A percentile compares a stretch with the other conserved stretches of the same genome.
These are phyloP conservation scores for Cutaneotrichosporon cavernicola DNA, from an alignment of 1,284 basidiomycete genomes.

Conservation along the genomic window DNA sequence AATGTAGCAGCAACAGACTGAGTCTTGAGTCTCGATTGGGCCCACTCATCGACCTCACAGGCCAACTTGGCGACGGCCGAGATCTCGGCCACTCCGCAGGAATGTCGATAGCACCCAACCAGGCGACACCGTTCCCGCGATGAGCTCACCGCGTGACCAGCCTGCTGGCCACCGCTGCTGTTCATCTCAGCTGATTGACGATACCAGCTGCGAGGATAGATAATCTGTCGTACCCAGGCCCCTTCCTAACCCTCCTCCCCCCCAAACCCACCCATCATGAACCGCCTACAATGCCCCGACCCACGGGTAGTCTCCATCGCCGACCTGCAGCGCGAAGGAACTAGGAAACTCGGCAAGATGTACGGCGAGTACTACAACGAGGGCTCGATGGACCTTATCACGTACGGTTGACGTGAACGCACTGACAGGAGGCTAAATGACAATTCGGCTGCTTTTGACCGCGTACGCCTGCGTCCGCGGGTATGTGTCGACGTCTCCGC, in stretches of 20 bases:
- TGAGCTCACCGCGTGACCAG: background rate
- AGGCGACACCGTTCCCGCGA: background rate
- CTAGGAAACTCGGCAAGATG: constrained; percentile 20
- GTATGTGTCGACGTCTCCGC: constrained; percentile 33
- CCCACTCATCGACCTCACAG: background rate
- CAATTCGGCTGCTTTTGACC: constrained; percentile 34
- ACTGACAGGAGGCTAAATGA: constrained; percentile 20
- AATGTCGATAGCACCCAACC: background rate
- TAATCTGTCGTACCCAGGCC: background rate
- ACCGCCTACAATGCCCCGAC: constrained; percentile 16
- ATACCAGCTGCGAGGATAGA: background rate
- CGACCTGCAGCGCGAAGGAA: constrained; percentile 27
- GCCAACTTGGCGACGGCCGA: background rate
- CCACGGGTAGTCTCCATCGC: constrained; percentile 20
- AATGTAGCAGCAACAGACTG: no score
- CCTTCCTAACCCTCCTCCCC: no score
- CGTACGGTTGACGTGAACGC: constrained; percentile 2
- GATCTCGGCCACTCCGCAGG: background rate
- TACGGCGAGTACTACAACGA: constrained; percentile 30
- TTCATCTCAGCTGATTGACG: no score
- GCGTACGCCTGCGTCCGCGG: constrained; percentile 37
- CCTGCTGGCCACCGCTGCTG: background rate
- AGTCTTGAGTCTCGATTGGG: background rate
- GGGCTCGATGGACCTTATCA: constrained; percentile 36
- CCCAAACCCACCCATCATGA: constrained; percentile 8